Base-by-base conservation (phyloP, 2,329 filamentous ascomycete genomes). In the Colletotrichum sp. region DNA sequence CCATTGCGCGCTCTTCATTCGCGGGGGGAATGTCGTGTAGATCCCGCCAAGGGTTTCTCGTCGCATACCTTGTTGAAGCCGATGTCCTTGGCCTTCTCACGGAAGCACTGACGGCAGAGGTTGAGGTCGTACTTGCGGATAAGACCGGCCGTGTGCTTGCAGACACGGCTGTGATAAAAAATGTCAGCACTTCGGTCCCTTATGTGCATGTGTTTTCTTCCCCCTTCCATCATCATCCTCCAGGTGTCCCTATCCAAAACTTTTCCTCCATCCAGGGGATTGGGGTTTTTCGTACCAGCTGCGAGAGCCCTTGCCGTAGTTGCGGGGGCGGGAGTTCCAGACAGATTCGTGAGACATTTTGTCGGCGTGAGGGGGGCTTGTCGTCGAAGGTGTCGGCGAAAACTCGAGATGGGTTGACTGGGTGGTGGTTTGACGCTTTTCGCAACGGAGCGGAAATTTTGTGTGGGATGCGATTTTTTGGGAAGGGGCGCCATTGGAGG, bases 61-160 rank as follows among this genome's bases (percentile, higher is more conserved):
- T 62, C 59, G 73, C 74, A 69, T 84, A 93, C 92, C 92, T 94
- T 94, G 89, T 91, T 89, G 88, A 94, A 94, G 84, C 92, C 92
- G 87, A 94, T 94, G 85, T 94, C 92, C 87, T 91, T 87, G 81
- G 91, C 87, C 90, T 93, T 93, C 90, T 94, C 92, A 84, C 92
- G 91, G 91, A 94, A 94, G 91, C 93, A 94, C 87, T 94, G 93
- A 91, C 93, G 92, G 92, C 93, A 94, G 86, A 94, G 92, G 89
- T 98, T 95, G 84, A 98, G 92, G 87, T 97, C 96, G 91, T 99
- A 99, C 92, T 99, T 99, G 92, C 97, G 96, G 93, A 99, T 98
- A 83, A 99, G 93, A 98, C 97, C 97, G 86, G 97, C 96, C 87
- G 92, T 93, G 95, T 99, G 96, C 87, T 96, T 95, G 95, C 91